Percentiles rank a stretch among this genome's conserved stretches.
Conservation (phyloP, 1,139 yeast species). For the Taphrina populina region DNA sequence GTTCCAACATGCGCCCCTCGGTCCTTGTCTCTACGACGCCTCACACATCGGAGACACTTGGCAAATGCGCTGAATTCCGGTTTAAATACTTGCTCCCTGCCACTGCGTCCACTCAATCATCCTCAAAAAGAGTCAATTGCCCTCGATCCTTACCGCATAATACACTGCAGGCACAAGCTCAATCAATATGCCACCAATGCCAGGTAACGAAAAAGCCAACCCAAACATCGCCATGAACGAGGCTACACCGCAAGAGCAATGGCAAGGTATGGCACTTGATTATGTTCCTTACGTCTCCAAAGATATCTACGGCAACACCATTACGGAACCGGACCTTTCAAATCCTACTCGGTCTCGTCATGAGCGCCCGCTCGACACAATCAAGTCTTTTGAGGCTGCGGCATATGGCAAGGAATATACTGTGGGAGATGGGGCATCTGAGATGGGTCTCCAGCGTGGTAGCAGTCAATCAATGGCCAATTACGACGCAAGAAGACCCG, state of each 20-base stretch:
- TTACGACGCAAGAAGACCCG: background rate
- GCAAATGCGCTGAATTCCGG: too few relatives aligned
- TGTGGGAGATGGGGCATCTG: constrained; percentile 12
- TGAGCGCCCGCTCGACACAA: constrained; percentile 94
- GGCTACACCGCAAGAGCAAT: constrained; percentile 28
- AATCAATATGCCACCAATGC: constrained; percentile 20
- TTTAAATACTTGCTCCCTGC: too few relatives aligned
- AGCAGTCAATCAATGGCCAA: constrained; percentile 8
- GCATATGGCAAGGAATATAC: constrained; percentile 46
- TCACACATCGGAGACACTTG: too few relatives aligned
- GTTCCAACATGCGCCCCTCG: too few relatives aligned
- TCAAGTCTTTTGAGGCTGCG: constrained; percentile 85
- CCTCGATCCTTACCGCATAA: background rate
- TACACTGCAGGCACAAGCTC: background rate
- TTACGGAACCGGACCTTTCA: constrained; percentile 69
- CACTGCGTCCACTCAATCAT: background rate
- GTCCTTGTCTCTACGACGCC: too few relatives aligned
- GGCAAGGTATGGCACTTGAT: constrained; percentile 25
- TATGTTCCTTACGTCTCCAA: constrained; percentile 30
- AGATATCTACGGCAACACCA: constrained; percentile 82
- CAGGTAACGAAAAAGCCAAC: constrained; percentile 26
- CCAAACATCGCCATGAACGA: constrained; percentile 35
- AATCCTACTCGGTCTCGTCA: constrained; percentile 90
- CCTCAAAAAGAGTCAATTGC: background rate
- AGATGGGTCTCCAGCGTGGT: constrained; percentile 10